A percentile compares a stretch with the other conserved stretches of the same genome.
Conservation (phyloP, 2,329 filamentous ascomycete genomes). For the Fusarium sp. region DNA sequence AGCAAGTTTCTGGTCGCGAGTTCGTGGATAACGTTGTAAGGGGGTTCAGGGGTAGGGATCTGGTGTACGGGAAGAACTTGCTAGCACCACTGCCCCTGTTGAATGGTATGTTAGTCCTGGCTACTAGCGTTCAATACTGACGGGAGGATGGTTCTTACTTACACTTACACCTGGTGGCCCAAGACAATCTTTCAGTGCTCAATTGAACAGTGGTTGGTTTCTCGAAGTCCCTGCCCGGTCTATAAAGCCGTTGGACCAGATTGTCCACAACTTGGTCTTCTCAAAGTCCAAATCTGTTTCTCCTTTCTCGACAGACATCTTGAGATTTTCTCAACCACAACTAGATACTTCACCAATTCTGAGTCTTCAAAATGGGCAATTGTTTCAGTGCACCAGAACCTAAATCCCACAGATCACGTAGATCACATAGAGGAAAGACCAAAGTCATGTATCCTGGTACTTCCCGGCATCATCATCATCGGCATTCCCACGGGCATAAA, state of each 20-base stretch:
- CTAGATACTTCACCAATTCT: background rate
- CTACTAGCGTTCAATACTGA: background rate
- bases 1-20: background rate
- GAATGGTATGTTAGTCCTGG: background rate
- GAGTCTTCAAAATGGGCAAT: constrained; percentile 15
- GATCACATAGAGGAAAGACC: background rate
- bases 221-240: background rate
- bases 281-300: background rate
- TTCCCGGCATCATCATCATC: background rate
- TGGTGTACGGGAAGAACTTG: background rate
- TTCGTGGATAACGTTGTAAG: background rate
- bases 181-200: background rate
- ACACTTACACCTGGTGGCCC: background rate
- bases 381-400: constrained; percentile 13
- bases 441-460: background rate
- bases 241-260: background rate
- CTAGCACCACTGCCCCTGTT: background rate
- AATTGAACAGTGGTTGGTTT: background rate
- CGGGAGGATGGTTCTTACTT: background rate
- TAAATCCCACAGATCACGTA: background rate
- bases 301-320: background rate
- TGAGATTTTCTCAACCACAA: background rate
- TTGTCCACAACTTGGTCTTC: background rate
- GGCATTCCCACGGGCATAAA: background rate
- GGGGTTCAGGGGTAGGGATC: too few species aligned